Evolutionary conservation across 441 rosid species (phyloP), one percentile per base, ranked within the genome.

Genomic region (Euphorbia celastroides): DNA sequence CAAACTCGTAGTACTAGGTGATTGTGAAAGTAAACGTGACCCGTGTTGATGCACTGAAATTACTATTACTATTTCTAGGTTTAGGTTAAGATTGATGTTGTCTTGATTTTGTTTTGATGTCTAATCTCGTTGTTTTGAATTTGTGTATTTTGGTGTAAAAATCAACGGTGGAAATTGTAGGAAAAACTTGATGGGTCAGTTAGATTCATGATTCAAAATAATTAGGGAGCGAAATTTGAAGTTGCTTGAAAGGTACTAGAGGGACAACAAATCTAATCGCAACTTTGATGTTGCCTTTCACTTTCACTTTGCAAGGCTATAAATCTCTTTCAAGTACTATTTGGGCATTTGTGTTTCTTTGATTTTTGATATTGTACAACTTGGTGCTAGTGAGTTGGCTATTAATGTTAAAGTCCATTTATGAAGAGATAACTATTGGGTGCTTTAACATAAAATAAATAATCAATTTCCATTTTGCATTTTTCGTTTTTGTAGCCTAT

Each of bases 1-100:
- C 78, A 66, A 78, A 72, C 80, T 75, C 61, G n/a, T 79, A 81
- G 88, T 74, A 46, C 79, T 84, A 80, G 92, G 83, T 74, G 77
- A 74, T 78, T 80, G 88, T 83, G 81, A 76, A 80, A 78, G 83
- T 79, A 74, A 81, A 62, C 81, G 73, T 76, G 69, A 78, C 81
- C 81, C 60, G 73, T 72, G 77, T 44, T 67, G 73, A 59, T 59
- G 71, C 59, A 71, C 79, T 70, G 42, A 56, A 42, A 65, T 34
- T 69, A 62, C 72, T 42, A 68, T 63, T 36, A 41, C 65, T 75
- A 65, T 62, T 66, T 62, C 74, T 67, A 74, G 38, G 74, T 56
- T 72, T 78, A 73, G 76, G 42, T 72, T 73, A 77, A 74, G 72
- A 36, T 75, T 77, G 74, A 75, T 74, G 73, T 36, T 58, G n/a